These are phyloP conservation scores for Hypoxylon fragiforme DNA, from an alignment of 495 filamentous ascomycete genomes.

Conservation along the genomic window DNA sequence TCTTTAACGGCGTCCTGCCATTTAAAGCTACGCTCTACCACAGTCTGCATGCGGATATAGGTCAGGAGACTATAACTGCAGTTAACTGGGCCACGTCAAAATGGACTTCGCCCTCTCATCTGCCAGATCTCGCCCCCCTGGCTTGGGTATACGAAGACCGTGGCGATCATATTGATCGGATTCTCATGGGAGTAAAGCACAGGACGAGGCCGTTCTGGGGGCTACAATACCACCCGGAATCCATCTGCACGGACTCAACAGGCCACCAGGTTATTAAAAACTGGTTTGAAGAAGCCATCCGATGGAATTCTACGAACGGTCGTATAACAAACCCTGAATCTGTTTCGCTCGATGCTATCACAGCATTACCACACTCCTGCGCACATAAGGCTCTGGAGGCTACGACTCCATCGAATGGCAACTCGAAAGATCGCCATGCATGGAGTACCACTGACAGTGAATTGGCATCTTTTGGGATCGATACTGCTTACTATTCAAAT, in stretches of 20 bases:
- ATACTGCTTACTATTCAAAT: constrained; percentile 28
- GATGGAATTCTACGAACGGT: constrained; percentile 52
- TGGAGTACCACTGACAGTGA: constrained; percentile 9
- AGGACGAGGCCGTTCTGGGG: constrained; percentile 78
- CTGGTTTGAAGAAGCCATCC: constrained; percentile 69
- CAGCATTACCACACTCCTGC: constrained; percentile 16
- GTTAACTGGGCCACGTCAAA: constrained; percentile 39
- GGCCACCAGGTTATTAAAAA: constrained; percentile 68
- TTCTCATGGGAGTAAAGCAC: constrained; percentile 81
- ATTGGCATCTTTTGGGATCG: constrained; percentile 32
- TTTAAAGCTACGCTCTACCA: constrained; percentile 85
- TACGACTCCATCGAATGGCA: constrained; percentile 1
- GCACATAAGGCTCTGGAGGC: not conserved
- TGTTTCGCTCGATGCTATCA: constrained; percentile 22
- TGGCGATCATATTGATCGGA: constrained; percentile 50
- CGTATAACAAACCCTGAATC: constrained; percentile 5
- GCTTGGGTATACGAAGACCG: constrained; percentile 65
- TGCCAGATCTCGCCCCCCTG: constrained; percentile 58
- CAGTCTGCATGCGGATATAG: constrained; percentile 71
- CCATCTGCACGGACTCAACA: constrained; percentile 77
- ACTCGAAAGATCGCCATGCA: constrained; percentile 3
- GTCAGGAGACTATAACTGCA: constrained; percentile 39
- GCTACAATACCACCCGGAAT: constrained; percentile 94
- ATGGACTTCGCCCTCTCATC: constrained; percentile 33
- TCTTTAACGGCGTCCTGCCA: constrained; percentile 55